Percentiles rank a stretch among this genome's conserved stretches.
Conservation (phyloP, 2,329 filamentous ascomycete species). For the Aphanoascus verrucosus region DNA sequence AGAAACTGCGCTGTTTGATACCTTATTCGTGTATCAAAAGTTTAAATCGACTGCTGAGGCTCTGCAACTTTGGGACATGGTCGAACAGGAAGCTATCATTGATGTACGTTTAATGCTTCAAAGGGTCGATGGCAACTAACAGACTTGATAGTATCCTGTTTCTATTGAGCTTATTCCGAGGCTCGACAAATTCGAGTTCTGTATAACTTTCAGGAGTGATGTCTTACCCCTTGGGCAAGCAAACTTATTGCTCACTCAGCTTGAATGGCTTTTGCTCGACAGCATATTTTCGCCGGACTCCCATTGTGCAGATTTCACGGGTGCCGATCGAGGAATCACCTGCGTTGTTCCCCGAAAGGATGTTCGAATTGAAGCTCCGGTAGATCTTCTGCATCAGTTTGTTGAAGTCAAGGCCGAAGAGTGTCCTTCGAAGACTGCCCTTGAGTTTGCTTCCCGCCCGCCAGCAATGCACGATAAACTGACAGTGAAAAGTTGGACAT, state of each 20-base stretch:
- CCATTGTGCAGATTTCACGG: conserved; percentile 32
- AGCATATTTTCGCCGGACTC: conserved; percentile 43
- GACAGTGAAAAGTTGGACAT: conserved; percentile 56
- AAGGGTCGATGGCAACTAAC: conserved; percentile 12
- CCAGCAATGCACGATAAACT: conserved; percentile 31
- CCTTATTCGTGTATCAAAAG: conserved; percentile 74
- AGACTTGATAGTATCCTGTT: conserved; percentile 49
- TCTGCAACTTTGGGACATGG: conserved; percentile 46
- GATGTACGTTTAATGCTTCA: conserved; percentile 39
- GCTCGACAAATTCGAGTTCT: conserved; percentile 44
- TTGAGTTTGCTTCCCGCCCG: conserved; percentile 62
- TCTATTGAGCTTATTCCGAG: conserved; percentile 67
- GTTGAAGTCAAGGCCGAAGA: conserved; percentile 53
- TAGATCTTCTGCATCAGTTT: conserved; percentile 62
- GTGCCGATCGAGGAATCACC: conserved; percentile 30
- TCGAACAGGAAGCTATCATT: conserved; percentile 56
- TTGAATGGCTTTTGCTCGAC: conserved; percentile 55
- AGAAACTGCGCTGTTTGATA: conserved; percentile 64
- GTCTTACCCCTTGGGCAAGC: conserved; percentile 61
- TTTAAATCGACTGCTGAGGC: conserved; percentile 21
- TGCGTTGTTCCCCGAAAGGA: conserved; percentile 56
- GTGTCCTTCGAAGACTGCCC: conserved; percentile 52
- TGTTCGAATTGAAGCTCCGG: conserved; percentile 46
- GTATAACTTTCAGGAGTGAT: conserved; percentile 55
- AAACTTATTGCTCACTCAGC: conserved; percentile 55